Evolutionary conservation across 805 yeast genomes (phyloP).

Genomic region (Pichia scutulata): DNA sequence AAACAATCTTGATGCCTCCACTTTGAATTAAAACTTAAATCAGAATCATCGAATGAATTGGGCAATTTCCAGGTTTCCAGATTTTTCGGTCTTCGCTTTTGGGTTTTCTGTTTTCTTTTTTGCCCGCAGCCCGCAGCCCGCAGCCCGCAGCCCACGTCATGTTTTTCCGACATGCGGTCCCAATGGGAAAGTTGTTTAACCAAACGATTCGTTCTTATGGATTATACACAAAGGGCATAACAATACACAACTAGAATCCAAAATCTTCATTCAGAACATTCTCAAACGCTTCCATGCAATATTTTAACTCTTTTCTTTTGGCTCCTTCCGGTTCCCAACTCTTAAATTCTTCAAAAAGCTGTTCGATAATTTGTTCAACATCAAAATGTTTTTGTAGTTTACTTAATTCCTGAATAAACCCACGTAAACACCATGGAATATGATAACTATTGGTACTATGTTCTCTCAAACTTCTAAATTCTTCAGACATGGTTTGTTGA

Average conservation of each 20-base stretch:
- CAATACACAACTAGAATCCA: not conserved
- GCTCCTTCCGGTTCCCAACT: conserved; percentile 80
- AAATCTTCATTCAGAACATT: conserved; percentile 11
- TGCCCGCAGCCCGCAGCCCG: not conserved
- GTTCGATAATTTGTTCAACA: conserved; percentile 37
- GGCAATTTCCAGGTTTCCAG: not conserved
- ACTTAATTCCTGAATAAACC: conserved; percentile 59
- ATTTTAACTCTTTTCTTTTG: conserved; percentile 72
- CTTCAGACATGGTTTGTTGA: conserved; percentile 30
- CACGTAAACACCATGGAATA: conserved; percentile 90
- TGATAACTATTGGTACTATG: conserved; percentile 73
- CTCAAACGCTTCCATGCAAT: conserved; percentile 31
- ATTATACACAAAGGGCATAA: not conserved
- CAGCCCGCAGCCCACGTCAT: not conserved
- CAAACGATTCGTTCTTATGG: no score
- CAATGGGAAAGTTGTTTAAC: not conserved
- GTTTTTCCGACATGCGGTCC: not conserved
- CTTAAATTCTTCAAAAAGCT: conserved; percentile 51
- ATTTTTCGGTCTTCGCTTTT: not conserved
- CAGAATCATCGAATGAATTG: not conserved
- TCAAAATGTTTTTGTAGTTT: conserved; percentile 41
- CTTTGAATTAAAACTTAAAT: not conserved
- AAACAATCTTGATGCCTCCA: not conserved
- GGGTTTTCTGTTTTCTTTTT: not conserved
- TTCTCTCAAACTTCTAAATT: conserved; percentile 32